These are phyloP conservation scores for Yamadazyma blattariae DNA, from an alignment of 1,139 yeast genomes.

Conservation along the genomic window DNA sequence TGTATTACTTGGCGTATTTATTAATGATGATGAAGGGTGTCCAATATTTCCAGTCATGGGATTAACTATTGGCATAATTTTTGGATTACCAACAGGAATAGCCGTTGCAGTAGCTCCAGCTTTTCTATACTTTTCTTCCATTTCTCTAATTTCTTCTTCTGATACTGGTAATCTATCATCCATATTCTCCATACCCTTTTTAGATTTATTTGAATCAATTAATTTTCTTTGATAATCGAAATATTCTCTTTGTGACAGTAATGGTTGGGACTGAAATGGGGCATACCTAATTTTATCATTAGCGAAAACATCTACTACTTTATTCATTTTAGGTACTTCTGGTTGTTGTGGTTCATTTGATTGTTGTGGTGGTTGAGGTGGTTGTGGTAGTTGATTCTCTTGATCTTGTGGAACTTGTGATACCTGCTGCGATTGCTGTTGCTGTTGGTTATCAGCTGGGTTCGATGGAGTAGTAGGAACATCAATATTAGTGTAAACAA, in stretches of 20 bases:
- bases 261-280: constrained; percentile 53
- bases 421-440: background rate
- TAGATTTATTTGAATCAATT: background rate
- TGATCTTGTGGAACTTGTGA: too few species aligned
- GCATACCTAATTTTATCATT: constrained; percentile 49
- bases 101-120: too few species aligned
- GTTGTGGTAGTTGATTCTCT: too few species aligned
- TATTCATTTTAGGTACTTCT: constrained; percentile 3
- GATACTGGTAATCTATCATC: constrained; percentile 34
- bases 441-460: background rate
- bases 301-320: constrained; percentile 49
- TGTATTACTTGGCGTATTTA: background rate
- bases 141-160: constrained; percentile 37
- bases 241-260: constrained; percentile 49
- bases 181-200: too few species aligned
- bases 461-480: background rate
- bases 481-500: constrained; percentile 2
- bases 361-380: background rate
- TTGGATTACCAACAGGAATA: too few species aligned
- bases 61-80: too few species aligned
- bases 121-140: constrained; percentile 31
- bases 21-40: too few species aligned
- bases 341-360: background rate
- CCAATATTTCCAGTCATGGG: too few species aligned
- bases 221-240: constrained; percentile 23